Evolutionary conservation across 257 asterid genomes (phyloP), one percentile per base, ranked within the genome.

Genomic region (Nicotiana paniculata): DNA sequence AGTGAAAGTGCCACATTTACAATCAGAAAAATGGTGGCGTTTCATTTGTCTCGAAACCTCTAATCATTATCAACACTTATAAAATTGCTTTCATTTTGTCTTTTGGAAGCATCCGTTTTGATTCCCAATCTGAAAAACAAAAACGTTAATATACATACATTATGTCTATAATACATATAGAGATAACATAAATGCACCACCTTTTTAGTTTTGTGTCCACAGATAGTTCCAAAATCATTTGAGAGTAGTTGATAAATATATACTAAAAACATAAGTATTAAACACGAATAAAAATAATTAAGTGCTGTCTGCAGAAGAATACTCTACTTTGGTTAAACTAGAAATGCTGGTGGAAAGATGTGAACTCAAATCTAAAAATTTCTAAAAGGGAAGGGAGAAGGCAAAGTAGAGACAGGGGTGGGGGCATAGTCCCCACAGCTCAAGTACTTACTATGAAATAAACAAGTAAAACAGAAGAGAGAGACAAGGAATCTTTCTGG

Each of bases 401-500:
- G 37, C 80, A 75, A 54, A 13, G 61, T n/a, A 75, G 62, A 48
- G 63, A 53, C 79, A 46, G 24, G 32, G 5, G 3, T 32, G 21
- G 79, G 81, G 13, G 21, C 35, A 79, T 58, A 61, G 70, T 18
- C 37, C 74, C 39, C 59, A 59, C 59, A 37, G 1, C 39, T 79
- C 4, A 79, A 61, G 43, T 79, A 79, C 61, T 21, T 54, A 53
- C 30, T 16, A 35, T 51, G 81, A 81, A 84, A 84, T 86, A 83
- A 66, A 75, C 33, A 55, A 16, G 79, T 54, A 70, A 61, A 32
- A 68, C 43, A 77, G 68, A 55, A 30, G 58, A 61, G 9, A 59
- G 83, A 77, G 72, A 88, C 89, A 70, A 81, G 86, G 91, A 81
- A 90, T 87, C 88, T 83, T 86, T 90, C 86, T 88, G 91, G 92